These are phyloP conservation scores for Boletus reticuloceps DNA, from an alignment of 768 basidiomycete species.

Conservation along the genomic window DNA sequence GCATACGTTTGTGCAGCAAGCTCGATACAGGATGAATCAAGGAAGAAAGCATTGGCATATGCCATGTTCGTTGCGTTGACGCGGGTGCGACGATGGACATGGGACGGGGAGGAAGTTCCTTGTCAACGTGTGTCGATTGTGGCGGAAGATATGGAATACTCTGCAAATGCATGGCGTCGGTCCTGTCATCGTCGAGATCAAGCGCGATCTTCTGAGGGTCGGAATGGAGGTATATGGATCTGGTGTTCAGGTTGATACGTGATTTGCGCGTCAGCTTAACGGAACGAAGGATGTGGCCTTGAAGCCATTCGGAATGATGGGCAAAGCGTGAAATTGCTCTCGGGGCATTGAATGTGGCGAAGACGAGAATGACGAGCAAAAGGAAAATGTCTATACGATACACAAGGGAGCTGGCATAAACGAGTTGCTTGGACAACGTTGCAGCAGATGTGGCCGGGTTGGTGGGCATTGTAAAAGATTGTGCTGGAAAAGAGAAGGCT, in stretches of 20 bases:
- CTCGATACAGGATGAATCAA: conserved; percentile 43
- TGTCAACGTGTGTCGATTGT: conserved; percentile 8
- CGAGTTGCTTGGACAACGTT: background rate
- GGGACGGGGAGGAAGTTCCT: conserved; percentile 14
- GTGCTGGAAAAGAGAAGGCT: conserved; percentile 3
- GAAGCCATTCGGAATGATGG: conserved; percentile 47
- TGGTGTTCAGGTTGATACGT: conserved; percentile 12
- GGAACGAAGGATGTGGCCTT: conserved; percentile 45
- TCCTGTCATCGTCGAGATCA: conserved; percentile 15
- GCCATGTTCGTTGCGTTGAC: conserved; percentile 18
- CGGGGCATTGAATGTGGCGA: conserved; percentile 45
- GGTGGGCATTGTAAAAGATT: conserved; percentile 17
- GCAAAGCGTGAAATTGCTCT: conserved; percentile 51
- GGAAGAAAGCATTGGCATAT: conserved; percentile 38
- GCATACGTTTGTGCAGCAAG: conserved; percentile 42
- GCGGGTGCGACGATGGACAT: background rate
- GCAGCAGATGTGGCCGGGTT: background rate
- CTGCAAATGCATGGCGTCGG: conserved; percentile 10
- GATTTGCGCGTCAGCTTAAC: conserved; percentile 1
- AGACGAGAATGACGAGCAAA: conserved; percentile 37
- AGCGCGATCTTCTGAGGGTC: conserved; percentile 9
- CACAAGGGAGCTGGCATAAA: conserved; percentile 20
- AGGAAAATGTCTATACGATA: conserved; percentile 46
- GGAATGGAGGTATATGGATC: conserved; percentile 14
- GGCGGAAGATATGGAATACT: background rate